These are phyloP conservation scores for Pleurotus giganteus DNA, from an alignment of 768 basidiomycete genomes.

Conservation along the genomic window DNA sequence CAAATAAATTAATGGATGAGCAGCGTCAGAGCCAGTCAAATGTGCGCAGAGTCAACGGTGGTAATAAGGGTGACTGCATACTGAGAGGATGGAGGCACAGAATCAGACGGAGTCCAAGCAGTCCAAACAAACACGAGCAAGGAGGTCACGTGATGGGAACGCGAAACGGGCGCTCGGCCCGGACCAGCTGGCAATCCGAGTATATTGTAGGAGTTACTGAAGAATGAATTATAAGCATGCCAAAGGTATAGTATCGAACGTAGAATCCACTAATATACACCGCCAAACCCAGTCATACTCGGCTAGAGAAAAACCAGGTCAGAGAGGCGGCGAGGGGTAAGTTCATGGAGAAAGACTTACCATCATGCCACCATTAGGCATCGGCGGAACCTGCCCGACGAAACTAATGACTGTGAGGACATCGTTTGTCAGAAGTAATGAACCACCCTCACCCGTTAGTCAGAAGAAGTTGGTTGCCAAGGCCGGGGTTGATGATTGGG, in stretches of 20 bases:
- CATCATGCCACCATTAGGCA: constrained; percentile 47
- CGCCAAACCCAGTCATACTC: constrained; percentile 67
- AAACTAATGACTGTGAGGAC: constrained; percentile 41
- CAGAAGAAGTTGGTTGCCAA: constrained; percentile 58
- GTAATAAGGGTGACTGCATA: background rate
- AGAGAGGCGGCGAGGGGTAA: background rate
- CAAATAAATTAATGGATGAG: background rate
- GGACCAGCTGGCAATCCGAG: too few species aligned
- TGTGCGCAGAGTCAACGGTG: background rate
- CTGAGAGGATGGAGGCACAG: too few species aligned
- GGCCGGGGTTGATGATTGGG: constrained; percentile 83
- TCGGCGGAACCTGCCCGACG: constrained; percentile 62
- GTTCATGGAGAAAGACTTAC: constrained; percentile 36
- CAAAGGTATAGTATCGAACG: constrained; percentile 10
- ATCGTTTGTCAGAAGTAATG: constrained; percentile 9
- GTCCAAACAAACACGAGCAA: background rate
- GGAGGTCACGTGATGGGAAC: background rate
- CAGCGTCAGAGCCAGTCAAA: background rate
- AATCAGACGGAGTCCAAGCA: too few species aligned
- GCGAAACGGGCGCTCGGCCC: too few species aligned
- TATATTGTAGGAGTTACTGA: constrained; percentile 1
- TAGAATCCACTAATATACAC: constrained; percentile 19
- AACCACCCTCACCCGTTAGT: constrained; percentile 64
- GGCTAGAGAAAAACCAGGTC: constrained; percentile 20
- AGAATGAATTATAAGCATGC: constrained; percentile 2